phyloP scores from a whole-genome alignment of 177 flowering plant species.

The Telopea speciosissima region DNA sequence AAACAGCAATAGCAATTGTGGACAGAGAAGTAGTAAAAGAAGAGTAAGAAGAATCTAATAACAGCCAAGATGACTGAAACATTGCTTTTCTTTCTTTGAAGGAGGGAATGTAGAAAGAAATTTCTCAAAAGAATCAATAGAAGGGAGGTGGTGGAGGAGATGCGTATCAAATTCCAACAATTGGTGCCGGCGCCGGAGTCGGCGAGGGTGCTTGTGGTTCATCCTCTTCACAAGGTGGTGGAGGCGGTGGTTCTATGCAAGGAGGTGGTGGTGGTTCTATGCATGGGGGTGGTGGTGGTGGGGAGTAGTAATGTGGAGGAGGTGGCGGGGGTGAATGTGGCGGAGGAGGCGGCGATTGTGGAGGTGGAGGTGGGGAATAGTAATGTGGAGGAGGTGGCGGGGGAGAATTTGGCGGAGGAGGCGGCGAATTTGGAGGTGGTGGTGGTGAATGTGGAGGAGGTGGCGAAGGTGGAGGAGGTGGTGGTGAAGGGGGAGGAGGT shows the following conservation, averaged over 20 bases:
- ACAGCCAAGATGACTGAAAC: slow-evolving; percentile 13
- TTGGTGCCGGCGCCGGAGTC: slow-evolving; percentile 53
- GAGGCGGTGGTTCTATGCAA: slow-evolving; percentile 49
- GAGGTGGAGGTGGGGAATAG: slow-evolving; percentile 9
- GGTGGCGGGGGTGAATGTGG: slow-evolving; percentile 16
- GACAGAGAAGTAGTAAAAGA: slow-evolving; percentile 16
- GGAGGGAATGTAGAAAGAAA: slow-evolving; percentile 33
- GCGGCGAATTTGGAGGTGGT: slow-evolving; percentile 15
- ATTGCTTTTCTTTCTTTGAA: slow-evolving; percentile 5
- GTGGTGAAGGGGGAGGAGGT: slow-evolving; percentile 15
- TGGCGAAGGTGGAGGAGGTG: slow-evolving; percentile 49
- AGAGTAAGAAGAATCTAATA: slow-evolving; percentile 17
- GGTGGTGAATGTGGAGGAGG: slow-evolving; percentile 46
- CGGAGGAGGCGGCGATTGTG: not conserved
- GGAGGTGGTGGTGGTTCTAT: slow-evolving; percentile 66
- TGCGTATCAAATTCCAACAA: slow-evolving; percentile 58
- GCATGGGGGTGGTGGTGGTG: slow-evolving; percentile 28
- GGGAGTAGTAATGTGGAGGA: not conserved
- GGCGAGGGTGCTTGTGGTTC: slow-evolving; percentile 13
- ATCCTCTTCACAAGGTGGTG: slow-evolving; percentile 1
- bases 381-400: slow-evolving; percentile 19
- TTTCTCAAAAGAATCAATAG: slow-evolving; percentile 85
- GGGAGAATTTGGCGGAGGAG: slow-evolving; percentile 20
- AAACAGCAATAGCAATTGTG: slow-evolving; percentile 12
- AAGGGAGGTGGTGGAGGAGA: slow-evolving; percentile 92